Evolutionary conservation across 306 rosid species (phyloP).

Genomic region (Gastrolobium bilobum): DNA sequence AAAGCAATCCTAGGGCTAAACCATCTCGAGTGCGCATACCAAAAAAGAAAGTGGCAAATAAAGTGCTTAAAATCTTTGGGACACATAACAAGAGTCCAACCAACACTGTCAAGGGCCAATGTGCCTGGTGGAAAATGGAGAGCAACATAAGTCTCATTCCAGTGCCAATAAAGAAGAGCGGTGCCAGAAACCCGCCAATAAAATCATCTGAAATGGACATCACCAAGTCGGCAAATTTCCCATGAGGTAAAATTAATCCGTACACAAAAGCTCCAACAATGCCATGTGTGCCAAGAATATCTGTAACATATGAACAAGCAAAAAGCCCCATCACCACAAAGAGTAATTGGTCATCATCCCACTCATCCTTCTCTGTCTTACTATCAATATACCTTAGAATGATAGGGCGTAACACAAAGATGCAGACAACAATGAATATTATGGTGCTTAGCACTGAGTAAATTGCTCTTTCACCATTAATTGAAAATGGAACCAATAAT

Average conservation of each 20-base stretch:
- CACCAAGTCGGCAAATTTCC: constrained; percentile 42
- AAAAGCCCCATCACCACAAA: constrained; percentile 52
- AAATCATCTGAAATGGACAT: constrained; percentile 48
- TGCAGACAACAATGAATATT: background rate
- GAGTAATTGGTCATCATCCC: constrained; percentile 40
- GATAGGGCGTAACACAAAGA: constrained; percentile 48
- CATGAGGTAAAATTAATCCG: constrained; percentile 62
- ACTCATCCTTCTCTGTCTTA: constrained; percentile 35
- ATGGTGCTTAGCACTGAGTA: constrained; percentile 19
- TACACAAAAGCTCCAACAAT: constrained; percentile 61
- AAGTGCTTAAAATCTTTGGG: constrained; percentile 52
- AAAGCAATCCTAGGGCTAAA: constrained; percentile 55
- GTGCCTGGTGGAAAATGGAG: background rate
- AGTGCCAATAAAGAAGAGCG: constrained; percentile 40
- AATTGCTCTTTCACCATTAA: background rate
- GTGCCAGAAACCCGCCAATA: constrained; percentile 41
- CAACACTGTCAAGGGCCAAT: background rate
- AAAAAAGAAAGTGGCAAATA: constrained; percentile 36
- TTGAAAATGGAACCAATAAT: constrained; percentile 46
- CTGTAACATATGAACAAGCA: constrained; percentile 37
- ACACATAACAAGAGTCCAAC: constrained; percentile 37
- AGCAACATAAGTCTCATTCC: constrained; percentile 27
- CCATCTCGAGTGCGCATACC: constrained; percentile 42
- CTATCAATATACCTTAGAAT: constrained; percentile 8
- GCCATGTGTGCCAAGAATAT: constrained; percentile 53